Percentiles rank a stretch among this genome's conserved stretches.
These are phyloP conservation scores for Selaginella tamariscina DNA, from an alignment of 75 land plant genomes.

Conservation along the genomic window DNA sequence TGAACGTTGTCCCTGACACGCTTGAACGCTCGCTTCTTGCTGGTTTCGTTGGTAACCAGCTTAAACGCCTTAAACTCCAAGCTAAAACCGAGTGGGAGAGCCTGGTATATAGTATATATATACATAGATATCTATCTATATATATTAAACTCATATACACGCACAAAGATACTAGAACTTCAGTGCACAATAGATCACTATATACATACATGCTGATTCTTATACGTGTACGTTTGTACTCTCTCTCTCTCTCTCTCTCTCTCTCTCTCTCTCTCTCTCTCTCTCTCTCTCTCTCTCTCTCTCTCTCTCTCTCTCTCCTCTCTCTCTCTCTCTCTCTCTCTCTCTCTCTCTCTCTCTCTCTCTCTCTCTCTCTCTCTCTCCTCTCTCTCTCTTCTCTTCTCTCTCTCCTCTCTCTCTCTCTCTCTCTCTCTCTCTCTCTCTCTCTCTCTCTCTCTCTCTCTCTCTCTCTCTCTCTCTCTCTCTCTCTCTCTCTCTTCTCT, in stretches of 20 bases:
- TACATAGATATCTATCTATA: conserved; percentile 18
- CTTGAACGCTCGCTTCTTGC: conserved; percentile 17
- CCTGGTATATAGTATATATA: conserved; percentile 18
- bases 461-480: no score
- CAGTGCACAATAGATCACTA: conserved; percentile 19
- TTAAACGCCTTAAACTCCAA: conserved; percentile 22
- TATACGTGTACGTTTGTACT: background rate
- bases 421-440: no score
- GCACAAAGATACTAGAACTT: conserved; percentile 26
- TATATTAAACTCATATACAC: conserved; percentile 17
- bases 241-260: background rate
- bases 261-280: no score
- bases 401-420: no score
- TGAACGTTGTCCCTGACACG: conserved; percentile 25
- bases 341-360: no score
- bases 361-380: no score
- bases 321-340: no score
- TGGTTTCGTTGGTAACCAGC: conserved; percentile 23
- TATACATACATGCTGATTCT: conserved; percentile 18
- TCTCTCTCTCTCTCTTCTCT: no score
- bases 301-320: no score
- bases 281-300: no score
- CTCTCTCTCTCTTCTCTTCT: no score
- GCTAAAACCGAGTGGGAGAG: conserved; percentile 20
- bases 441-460: no score